Base-by-base conservation (phyloP, 768 basidiomycete genomes). In the Boletellus emodensis region DNA sequence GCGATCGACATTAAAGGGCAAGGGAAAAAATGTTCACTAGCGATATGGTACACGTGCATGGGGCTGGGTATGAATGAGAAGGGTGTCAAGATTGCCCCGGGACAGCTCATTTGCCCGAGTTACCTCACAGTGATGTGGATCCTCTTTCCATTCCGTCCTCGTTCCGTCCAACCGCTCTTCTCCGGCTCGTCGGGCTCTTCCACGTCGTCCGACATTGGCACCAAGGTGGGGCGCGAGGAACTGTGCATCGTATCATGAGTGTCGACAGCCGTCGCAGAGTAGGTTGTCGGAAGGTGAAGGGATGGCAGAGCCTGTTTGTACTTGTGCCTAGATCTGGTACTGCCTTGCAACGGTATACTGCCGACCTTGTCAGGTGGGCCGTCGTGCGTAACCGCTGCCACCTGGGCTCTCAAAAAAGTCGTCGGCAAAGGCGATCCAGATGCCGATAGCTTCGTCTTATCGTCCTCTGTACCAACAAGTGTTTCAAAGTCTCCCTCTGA, bases 291-390 rank as follows among this genome's bases (percentile, higher is more conserved):
- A n/a, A 73, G 63, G 47, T 68, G 65, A n/a, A 77, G 69, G 13
- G 75, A 65, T 30, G 76, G 75, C 9, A 74, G 68, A 4, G 68
- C 62, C 13, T 71, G 58, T 36, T 17, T 68, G 50, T 56, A 51
- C 46, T 52, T 65, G 44, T 70, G 57, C 24, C 68, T 58, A 24
- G 66, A 36, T 53, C 61, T 53, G 8, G 68, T 49, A 33, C 59
- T 57, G 14, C 40, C 41, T n/a, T 52, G 54, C 18, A 57, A 50
- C 7, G 63, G 50, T 36, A 73, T 59, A 56, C 76, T 75, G 52
- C 68, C 73, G 15, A 72, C 65, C 20, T 75, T 68, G 55, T 75
- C 79, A 13, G 86, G 86, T 28, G 86, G 86, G 61, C 87, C 87
- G 38, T 68, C 60, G 13, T 71, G 65, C 1, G 50, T 42, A 6